A percentile compares a stretch with the other conserved stretches of the same genome.
phyloP scores from a whole-genome alignment of 1,284 basidiomycete genomes.

The Boletellus sp. region DNA sequence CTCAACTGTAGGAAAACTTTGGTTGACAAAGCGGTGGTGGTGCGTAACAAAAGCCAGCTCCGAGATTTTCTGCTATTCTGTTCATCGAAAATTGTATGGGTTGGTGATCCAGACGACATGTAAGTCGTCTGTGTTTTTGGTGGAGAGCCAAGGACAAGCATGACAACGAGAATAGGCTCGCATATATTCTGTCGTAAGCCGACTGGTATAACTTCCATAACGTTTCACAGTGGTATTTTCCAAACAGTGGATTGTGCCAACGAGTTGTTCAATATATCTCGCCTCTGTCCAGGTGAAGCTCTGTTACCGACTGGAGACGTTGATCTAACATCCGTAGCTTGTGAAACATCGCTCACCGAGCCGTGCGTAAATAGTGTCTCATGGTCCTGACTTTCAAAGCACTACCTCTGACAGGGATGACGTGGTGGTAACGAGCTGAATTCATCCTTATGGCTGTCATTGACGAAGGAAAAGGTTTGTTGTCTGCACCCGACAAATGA shows the following conservation, averaged over 20 bases:
- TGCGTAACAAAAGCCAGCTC: conserved; percentile 40
- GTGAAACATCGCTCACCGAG: conserved; percentile 74
- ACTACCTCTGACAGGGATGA: conserved; percentile 57
- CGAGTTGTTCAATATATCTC: conserved; percentile 69
- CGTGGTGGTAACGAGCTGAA: conserved; percentile 56
- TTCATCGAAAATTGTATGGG: conserved; percentile 3
- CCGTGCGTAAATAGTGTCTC: conserved; percentile 46
- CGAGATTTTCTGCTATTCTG: conserved; percentile 6
- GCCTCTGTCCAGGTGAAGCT: conserved; percentile 66
- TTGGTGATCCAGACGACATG: conserved; percentile 46
- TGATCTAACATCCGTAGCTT: conserved; percentile 45
- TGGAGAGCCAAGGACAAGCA: conserved; percentile 18
- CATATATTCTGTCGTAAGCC: conserved; percentile 78
- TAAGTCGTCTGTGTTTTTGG: conserved; percentile 27
- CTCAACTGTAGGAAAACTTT: conserved; percentile 64
- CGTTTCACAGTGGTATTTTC: conserved; percentile 2
- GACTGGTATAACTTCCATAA: neutral
- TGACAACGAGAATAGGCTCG: conserved; percentile 44
- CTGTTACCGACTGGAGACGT: neutral
- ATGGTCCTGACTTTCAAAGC: conserved; percentile 3
- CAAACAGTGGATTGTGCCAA: conserved; percentile 76
- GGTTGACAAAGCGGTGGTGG: conserved; percentile 76
- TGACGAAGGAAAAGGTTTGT: conserved; percentile 51
- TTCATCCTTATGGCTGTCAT: neutral
- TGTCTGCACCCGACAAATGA: conserved; percentile 79